phyloP scores from a whole-genome alignment of 2,329 filamentous ascomycete species.

The Aspergillus puulaauensis region DNA sequence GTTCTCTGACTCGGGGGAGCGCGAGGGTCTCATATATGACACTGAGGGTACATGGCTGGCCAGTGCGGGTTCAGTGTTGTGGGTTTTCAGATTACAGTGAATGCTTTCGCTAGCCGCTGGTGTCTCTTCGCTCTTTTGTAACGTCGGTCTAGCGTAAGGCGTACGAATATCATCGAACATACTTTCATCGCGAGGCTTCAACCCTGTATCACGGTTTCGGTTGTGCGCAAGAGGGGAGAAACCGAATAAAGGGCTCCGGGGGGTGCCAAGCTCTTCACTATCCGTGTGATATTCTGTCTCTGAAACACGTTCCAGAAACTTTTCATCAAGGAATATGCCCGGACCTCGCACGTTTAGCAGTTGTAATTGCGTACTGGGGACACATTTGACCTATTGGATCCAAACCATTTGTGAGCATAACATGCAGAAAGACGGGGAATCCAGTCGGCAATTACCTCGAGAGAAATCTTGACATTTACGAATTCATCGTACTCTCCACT shows the following conservation, averaged over 20 bases:
- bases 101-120: not conserved
- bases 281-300: constrained; percentile 1
- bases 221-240: constrained; percentile 10
- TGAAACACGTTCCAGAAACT: constrained; percentile 11
- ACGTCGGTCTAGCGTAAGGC: not conserved
- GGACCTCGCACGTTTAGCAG: constrained; percentile 21
- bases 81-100: not conserved
- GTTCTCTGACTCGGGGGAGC: not conserved
- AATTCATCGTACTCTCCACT: constrained; percentile 23
- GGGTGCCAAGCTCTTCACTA: constrained; percentile 1
- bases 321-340: constrained; percentile 12
- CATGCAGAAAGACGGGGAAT: not conserved
- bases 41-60: not conserved
- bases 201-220: not conserved
- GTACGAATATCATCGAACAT: not conserved
- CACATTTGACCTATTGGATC: constrained; percentile 23
- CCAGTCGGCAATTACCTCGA: constrained; percentile 29
- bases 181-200: not conserved
- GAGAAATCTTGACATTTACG: constrained; percentile 21
- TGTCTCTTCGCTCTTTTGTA: not conserved
- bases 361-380: constrained; percentile 21
- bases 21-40: not conserved
- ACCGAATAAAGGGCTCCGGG: constrained; percentile 20
- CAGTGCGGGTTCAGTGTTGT: not conserved
- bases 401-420: not conserved